Evolutionary conservation across 1,139 yeast species (phyloP).

Genomic region (Pichia terricola): DNA sequence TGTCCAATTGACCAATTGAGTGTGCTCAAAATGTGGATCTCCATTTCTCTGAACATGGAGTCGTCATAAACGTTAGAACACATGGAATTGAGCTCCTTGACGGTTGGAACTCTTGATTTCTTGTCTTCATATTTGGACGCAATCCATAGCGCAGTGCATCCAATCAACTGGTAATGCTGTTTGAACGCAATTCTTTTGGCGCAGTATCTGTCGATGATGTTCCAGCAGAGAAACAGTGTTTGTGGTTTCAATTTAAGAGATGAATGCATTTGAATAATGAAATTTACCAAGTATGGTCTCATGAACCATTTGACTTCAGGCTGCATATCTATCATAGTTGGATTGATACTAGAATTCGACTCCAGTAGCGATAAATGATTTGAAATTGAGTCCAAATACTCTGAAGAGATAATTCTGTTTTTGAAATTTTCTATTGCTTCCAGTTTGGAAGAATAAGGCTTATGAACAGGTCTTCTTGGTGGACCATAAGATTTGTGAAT

Average conservation of each 20-base stretch:
- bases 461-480: conserved; percentile 31
- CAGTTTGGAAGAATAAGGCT: conserved; percentile 34
- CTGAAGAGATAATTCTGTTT: conserved; percentile 33
- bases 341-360: conserved; percentile 29
- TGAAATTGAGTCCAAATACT: conserved; percentile 28
- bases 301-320: conserved; percentile 90
- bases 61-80: conserved; percentile 82
- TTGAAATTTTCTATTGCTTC: conserved; percentile 40
- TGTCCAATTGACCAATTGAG: conserved; percentile 73
- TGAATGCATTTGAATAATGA: conserved; percentile 71
- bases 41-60: conserved; percentile 93
- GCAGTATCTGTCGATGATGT: conserved; percentile 83
- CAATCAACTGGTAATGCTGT: conserved; percentile 86
- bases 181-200: conserved; percentile 86
- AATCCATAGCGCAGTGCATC: conserved; percentile 89
- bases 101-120: conserved; percentile 73
- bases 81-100: conserved; percentile 66
- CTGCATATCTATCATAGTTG: conserved; percentile 75
- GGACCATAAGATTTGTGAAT: conserved; percentile 30
- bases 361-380: conserved; percentile 26
- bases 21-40: conserved; percentile 75
- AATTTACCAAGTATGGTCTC: conserved; percentile 84
- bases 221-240: conserved; percentile 71
- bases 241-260: conserved; percentile 68
- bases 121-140: conserved; percentile 91